A percentile compares a stretch with the other conserved stretches of the same genome.
Conservation (phyloP, 2,329 filamentous ascomycete species). For the Verticillium alfalfae region DNA sequence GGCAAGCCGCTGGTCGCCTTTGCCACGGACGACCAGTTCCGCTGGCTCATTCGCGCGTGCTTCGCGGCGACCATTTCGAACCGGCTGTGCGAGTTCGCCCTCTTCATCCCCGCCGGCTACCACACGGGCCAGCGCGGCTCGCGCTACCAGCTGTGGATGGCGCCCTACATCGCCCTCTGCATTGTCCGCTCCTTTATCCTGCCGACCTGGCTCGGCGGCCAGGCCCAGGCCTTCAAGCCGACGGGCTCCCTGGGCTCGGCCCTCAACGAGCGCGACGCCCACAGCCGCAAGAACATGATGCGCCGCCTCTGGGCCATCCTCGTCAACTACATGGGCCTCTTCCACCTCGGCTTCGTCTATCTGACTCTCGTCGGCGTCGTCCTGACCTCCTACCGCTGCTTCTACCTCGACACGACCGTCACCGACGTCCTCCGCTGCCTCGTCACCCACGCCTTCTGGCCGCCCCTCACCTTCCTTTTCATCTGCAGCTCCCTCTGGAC, state of each 20-base stretch:
- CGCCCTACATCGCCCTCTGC: constrained; percentile 53
- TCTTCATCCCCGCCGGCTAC: constrained; percentile 55
- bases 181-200: constrained; percentile 53
- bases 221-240: constrained; percentile 53
- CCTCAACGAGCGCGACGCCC: constrained; percentile 52
- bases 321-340: constrained; percentile 48
- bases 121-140: constrained; percentile 52
- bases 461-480: constrained; percentile 52
- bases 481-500: constrained; percentile 51
- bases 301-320: constrained; percentile 48
- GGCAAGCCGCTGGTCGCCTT: constrained; percentile 54
- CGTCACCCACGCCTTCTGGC: constrained; percentile 58
- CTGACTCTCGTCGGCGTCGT: constrained; percentile 44
- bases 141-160: constrained; percentile 57
- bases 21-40: constrained; percentile 44
- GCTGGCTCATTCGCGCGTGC: constrained; percentile 51
- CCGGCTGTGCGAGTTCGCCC: constrained; percentile 50
- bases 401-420: constrained; percentile 23
- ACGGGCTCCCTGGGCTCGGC: constrained; percentile 51
- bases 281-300: constrained; percentile 44
- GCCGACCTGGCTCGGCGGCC: constrained; percentile 54
- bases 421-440: constrained; percentile 40
- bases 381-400: constrained; percentile 45
- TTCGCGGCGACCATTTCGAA: constrained; percentile 45
- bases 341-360: constrained; percentile 51